Conservation (phyloP, 2,329 filamentous ascomycete species). For the Trichothecium sympodiale region DNA sequence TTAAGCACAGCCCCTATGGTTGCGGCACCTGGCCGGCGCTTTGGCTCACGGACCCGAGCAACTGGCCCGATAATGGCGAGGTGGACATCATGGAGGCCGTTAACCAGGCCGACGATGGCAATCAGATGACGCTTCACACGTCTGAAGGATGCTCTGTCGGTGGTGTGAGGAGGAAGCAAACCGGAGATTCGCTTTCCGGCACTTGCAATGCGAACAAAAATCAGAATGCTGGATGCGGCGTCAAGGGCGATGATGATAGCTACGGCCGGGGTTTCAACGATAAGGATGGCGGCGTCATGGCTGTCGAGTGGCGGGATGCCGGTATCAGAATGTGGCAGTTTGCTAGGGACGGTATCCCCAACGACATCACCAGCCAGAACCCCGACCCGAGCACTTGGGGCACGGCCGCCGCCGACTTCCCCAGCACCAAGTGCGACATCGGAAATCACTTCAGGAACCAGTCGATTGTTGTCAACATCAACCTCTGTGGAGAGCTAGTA, state of each 20-base stretch:
- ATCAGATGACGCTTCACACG: constrained; percentile 51
- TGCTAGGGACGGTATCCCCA: constrained; percentile 31
- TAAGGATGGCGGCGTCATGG: constrained; percentile 45
- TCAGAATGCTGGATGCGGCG: constrained; percentile 46
- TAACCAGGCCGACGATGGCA: constrained; percentile 42
- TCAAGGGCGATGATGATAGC: constrained; percentile 27
- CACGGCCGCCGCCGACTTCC: constrained; percentile 52
- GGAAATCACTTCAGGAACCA: constrained; percentile 50
- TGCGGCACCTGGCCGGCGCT: constrained; percentile 56
- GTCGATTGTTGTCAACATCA: constrained; percentile 56
- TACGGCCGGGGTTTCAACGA: constrained; percentile 43
- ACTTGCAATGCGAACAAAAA: constrained; percentile 41
- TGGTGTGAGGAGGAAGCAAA: constrained; percentile 39
- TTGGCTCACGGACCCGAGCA: constrained; percentile 49
- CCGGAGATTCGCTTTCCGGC: constrained; percentile 26
- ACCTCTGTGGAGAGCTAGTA: constrained; percentile 49
- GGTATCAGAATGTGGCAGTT: constrained; percentile 58
- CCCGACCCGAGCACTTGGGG: constrained; percentile 56
- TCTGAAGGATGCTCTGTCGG: constrained; percentile 37
- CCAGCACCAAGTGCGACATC: constrained; percentile 50
- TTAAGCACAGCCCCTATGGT: constrained; percentile 51
- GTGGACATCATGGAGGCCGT: constrained; percentile 52
- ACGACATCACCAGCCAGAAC: constrained; percentile 35
- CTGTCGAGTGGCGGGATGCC: constrained; percentile 47
- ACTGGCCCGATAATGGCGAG: constrained; percentile 55